Conservation (phyloP, 108 stramenopile species). For the Discostella stelligeroides region DNA sequence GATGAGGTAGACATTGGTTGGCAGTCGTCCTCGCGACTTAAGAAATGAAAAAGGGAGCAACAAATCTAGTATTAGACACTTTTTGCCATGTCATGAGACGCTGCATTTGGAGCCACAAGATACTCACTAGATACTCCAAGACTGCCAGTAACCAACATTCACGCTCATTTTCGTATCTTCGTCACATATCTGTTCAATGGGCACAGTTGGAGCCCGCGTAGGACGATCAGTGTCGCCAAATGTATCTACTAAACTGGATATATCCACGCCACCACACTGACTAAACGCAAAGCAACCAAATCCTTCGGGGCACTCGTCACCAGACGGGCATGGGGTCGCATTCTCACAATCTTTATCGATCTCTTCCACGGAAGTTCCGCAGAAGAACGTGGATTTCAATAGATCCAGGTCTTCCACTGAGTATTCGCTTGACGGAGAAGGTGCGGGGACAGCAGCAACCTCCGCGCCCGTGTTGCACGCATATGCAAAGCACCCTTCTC, state of each 20-base stretch:
- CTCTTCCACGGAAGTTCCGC: slow-evolving; percentile 33
- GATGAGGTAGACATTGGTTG: slow-evolving; percentile 44
- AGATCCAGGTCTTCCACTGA: slow-evolving; percentile 32
- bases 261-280: slow-evolving; percentile 41
- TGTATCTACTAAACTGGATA: slow-evolving; percentile 33
- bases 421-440: slow-evolving; percentile 19
- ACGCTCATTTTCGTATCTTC: slow-evolving; percentile 44
- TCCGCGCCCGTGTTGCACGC: slow-evolving; percentile 28
- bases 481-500: slow-evolving; percentile 44
- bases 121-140: slow-evolving; percentile 53
- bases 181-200: slow-evolving; percentile 44
- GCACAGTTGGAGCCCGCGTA: slow-evolving; percentile 44
- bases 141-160: slow-evolving; percentile 55
- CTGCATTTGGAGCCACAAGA: neutral
- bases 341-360: slow-evolving; percentile 37
- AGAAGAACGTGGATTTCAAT: slow-evolving; percentile 41
- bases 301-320: slow-evolving; percentile 37
- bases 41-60: neutral
- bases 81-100: neutral
- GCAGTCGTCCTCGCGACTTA: slow-evolving; percentile 45
- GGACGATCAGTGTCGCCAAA: slow-evolving; percentile 47
- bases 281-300: slow-evolving; percentile 47
- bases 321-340: slow-evolving; percentile 41
- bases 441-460: slow-evolving; percentile 17
- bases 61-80: neutral